A percentile compares a stretch with the other conserved stretches of the same genome.
phyloP scores from a whole-genome alignment of 2,329 filamentous ascomycete species.

The Cordyceps fumosorosea region DNA sequence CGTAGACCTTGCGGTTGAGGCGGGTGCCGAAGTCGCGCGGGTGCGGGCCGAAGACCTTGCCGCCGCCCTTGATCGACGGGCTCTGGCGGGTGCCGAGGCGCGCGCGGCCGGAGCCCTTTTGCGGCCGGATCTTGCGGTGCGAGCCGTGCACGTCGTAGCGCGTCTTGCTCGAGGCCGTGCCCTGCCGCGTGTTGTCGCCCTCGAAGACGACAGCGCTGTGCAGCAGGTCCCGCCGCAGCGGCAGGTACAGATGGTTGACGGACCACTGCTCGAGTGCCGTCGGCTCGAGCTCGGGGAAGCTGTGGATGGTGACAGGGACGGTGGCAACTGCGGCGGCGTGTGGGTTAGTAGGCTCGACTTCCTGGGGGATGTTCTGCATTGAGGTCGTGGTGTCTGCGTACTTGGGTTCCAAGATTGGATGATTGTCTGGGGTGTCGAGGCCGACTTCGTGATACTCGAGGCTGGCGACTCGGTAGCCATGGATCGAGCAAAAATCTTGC shows the following conservation, averaged over 20 bases:
- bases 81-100: conserved; percentile 76
- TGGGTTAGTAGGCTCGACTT: conserved; percentile 11
- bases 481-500: conserved; percentile 42
- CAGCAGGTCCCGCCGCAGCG: conserved; percentile 82
- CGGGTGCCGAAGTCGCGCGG: conserved; percentile 84
- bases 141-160: conserved; percentile 80
- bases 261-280: conserved; percentile 70
- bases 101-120: conserved; percentile 80
- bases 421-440: conserved; percentile 27
- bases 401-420: conserved; percentile 40
- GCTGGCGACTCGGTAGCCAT: conserved; percentile 49
- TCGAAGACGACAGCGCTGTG: conserved; percentile 91
- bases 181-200: conserved; percentile 79
- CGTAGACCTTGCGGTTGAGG: conserved; percentile 84
- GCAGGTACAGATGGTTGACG: conserved; percentile 75
- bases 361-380: neutral
- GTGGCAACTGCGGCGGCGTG: conserved; percentile 40
- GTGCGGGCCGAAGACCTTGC: conserved; percentile 83
- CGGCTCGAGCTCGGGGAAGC: conserved; percentile 85
- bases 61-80: conserved; percentile 76
- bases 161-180: conserved; percentile 77
- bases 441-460: conserved; percentile 30
- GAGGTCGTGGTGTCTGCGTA: conserved; percentile 22
- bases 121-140: conserved; percentile 70
- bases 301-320: conserved; percentile 80